Evolutionary conservation across 805 yeast species (phyloP).

Genomic region (Nakazawaea pomicola): DNA sequence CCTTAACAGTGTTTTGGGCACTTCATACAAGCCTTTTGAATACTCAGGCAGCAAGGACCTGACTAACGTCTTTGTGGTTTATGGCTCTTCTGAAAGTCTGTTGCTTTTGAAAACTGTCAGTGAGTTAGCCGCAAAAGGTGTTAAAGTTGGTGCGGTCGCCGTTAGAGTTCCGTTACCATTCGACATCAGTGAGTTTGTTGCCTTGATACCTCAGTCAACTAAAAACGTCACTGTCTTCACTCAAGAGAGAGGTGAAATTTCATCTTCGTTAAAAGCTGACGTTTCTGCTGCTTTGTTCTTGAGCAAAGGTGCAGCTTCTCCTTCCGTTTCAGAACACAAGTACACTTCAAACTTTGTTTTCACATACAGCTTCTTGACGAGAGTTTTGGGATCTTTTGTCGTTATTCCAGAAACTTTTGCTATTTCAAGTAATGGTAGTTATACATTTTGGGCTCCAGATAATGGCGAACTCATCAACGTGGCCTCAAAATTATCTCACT

Average conservation of each 20-base stretch:
- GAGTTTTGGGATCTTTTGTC: slow-evolving; percentile 40
- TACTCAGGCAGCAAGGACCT: slow-evolving; percentile 64
- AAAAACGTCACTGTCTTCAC: slow-evolving; percentile 64
- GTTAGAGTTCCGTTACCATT: slow-evolving; percentile 82
- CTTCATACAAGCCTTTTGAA: slow-evolving; percentile 57
- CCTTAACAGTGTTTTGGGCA: slow-evolving; percentile 51
- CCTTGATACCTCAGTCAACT: slow-evolving; percentile 52
- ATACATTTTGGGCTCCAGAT: slow-evolving; percentile 67
- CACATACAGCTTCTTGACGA: slow-evolving; percentile 49
- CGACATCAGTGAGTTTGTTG: slow-evolving; percentile 54
- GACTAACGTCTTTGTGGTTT: slow-evolving; percentile 67
- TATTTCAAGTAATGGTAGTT: slow-evolving; percentile 39
- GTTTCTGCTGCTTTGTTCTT: slow-evolving; percentile 67
- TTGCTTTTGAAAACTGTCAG: slow-evolving; percentile 42
- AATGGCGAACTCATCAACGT: slow-evolving; percentile 48
- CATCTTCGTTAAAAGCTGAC: slow-evolving; percentile 59
- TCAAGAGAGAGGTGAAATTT: slow-evolving; percentile 36
- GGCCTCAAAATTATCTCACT: slow-evolving; percentile 62
- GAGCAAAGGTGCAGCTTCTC: slow-evolving; percentile 35
- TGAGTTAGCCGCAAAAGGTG: slow-evolving; percentile 26
- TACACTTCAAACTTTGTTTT: slow-evolving; percentile 49
- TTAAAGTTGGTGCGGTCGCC: slow-evolving; percentile 59
- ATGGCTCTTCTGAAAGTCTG: slow-evolving; percentile 66
- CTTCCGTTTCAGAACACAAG: slow-evolving; percentile 44
- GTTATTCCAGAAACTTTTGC: slow-evolving; percentile 28